A percentile compares a stretch with the other conserved stretches of the same genome.
These are phyloP conservation scores for Colletotrichum gloeosporioides DNA, from an alignment of 2,329 filamentous ascomycete genomes.

Conservation along the genomic window DNA sequence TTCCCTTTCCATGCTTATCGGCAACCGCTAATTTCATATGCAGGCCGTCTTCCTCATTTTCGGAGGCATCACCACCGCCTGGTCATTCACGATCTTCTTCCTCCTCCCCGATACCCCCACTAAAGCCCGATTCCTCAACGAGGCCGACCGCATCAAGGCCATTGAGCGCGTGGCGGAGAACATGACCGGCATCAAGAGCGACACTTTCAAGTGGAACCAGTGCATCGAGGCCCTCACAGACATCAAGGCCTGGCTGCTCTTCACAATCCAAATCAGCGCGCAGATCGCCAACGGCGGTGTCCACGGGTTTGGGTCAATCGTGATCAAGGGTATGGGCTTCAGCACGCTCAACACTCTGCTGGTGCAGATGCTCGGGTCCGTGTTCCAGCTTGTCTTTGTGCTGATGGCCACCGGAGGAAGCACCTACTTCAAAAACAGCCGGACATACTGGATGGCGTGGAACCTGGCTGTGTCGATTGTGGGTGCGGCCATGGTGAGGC, in stretches of 20 bases:
- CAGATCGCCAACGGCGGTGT: constrained; percentile 69
- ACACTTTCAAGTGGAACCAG: constrained; percentile 72
- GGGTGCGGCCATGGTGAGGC: constrained; percentile 59
- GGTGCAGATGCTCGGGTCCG: constrained; percentile 69
- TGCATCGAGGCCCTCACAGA: constrained; percentile 55
- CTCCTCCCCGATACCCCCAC: constrained; percentile 63
- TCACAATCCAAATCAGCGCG: constrained; percentile 63
- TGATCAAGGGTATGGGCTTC: constrained; percentile 65
- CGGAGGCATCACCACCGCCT: constrained; percentile 64
- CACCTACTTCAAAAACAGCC: constrained; percentile 56
- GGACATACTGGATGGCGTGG: constrained; percentile 53
- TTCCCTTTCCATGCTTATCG: accelerated
- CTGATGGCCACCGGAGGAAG: constrained; percentile 63
- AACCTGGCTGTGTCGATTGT: constrained; percentile 41
- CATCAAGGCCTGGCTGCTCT: constrained; percentile 62
- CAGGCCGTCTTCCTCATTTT: constrained; percentile 65
- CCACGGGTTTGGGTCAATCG: constrained; percentile 69
- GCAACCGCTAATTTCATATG: constrained; percentile 24
- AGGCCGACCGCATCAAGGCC: constrained; percentile 70
- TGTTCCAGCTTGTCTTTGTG: constrained; percentile 41
- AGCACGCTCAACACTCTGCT: constrained; percentile 63
- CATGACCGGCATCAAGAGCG: constrained; percentile 77
- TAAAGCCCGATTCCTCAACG: constrained; percentile 56
- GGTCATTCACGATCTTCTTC: constrained; percentile 64
- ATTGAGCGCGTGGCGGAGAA: constrained; percentile 76